Base-by-base conservation (phyloP, 129 eudicot species). In the Tagetes patula region DNA sequence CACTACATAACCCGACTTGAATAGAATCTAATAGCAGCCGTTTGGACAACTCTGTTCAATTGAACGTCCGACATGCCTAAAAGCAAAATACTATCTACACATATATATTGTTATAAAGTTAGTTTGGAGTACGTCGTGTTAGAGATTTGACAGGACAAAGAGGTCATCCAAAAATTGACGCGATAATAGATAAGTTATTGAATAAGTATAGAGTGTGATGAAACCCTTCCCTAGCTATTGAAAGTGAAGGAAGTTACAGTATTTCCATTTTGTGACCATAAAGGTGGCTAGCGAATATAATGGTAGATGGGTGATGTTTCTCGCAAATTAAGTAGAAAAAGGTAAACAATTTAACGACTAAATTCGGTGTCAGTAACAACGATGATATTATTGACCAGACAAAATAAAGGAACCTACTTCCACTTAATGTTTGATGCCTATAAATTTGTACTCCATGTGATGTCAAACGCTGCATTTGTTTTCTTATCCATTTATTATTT, bases 371-470 rank as follows among this genome's bases (percentile, higher is more conserved):
- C 49, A 56, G 53, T 76, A 63, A 48, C 12, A 63, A 48, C 12
- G 65, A 34, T 76, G 30, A 43, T 58, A 46, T 76, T 55, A 76
- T 45, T 76, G 70, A 76, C 67, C 65, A 69, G 65, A 58, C 70
- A 68, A 76, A 55, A 45, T 40, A 45, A 61, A 46, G 50, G 48
- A 63, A 67, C 80, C 49, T 56, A 76, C 74, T 9, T 45, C 60
- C 74, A 67, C 36, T 58, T 69, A 20, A 55, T 76, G 49, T 40
- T 55, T 31, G 45, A 37, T 67, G 65, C 74, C 69, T 68, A 68
- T 13, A 68, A 56, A 67, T 76, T 14, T 68, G 68, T 76, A 76
- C 62, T n/a, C 75, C 80, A 76, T 76, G 80, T 76, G 80, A 76
- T 68, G 69, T 76, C 74, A 55, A 67, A 41, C 67, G 59, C 38